Base-by-base conservation (phyloP, 768 basidiomycete species). In the Pleurotus tuoliensis region DNA sequence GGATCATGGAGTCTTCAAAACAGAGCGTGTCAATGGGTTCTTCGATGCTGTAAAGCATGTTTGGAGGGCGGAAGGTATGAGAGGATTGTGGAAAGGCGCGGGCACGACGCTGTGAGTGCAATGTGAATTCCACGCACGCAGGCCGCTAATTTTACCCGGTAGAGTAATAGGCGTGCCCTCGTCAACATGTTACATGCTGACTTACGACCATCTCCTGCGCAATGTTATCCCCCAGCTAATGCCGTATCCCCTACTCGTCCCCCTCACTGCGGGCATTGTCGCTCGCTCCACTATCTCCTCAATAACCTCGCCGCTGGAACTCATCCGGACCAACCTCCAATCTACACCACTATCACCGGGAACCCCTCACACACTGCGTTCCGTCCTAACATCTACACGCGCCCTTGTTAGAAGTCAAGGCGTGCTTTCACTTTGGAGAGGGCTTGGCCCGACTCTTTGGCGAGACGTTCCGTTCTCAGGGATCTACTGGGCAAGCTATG, bases 391-490 rank as follows among this genome's bases (percentile, higher is more conserved):
- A 39, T 83, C 87, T 3, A 75, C 95, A 57, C 78, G 80, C 0
- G 67, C 62, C 0, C 71, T 91, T 9, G 86, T 90, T 9, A 79
- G 77, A 22, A 66, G 73, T 34, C 76, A 88, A 44, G 96, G 95
- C 5, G 62, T 86, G 5, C 69, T 74, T 8, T 87, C 82, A 48
- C 79, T 98, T 24, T 99, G 94, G 93, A 80, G 92, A 53, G 97
- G 97, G 0, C 77, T 99, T 6, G 90, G 90, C 0, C 83, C 95
- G 2, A 96, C 94, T 4, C 76, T 99, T 7, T 98, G 94, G 94
- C 82, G 97, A 49, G 97, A 99, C 63, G 95, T 98, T 5, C 96
- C 97, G 0, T 99, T 99, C 68, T 94, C 92, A 40, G 97, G 95
- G 9, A 75, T 96, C 30, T 99, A 99, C 65, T 99, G 97, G 97